Evolutionary conservation across 148 eudicot genomes (phyloP), one percentile per base, ranked within the genome.

Genomic region (Chenopodium berlandieri): DNA sequence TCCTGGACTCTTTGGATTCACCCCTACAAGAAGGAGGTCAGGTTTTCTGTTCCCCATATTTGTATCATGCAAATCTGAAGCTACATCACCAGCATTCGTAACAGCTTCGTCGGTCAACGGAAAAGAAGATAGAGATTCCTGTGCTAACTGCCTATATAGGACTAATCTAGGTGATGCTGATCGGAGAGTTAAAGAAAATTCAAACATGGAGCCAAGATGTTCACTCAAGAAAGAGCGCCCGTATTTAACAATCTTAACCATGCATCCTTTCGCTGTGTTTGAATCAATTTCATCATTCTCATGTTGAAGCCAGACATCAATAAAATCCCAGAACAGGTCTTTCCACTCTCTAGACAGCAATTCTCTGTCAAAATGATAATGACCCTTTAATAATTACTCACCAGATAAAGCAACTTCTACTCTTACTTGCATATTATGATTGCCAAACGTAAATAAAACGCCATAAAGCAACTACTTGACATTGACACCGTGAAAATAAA

Each of bases 161-260:
- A 91, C 98, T 91, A 96, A 73, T 86, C 90, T 89, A 83, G 99
- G 93, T 19, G 99, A 96, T 83, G 99, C 88, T 82, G 99, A 94
- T 78, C 99, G 91, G 76, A 96, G 93, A 78, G 90, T 88, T 65
- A 96, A 91, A 80, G 99, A 94, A 75, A 91, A 90, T 80, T 96
- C 99, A 82, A 94, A 96, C 63, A 96, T 81, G 31, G 99, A 88
- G 68, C 91, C 91, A 62, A 94, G 86, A 78, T 84, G 88, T 79
- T 90, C 93, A 78, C 90, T 89, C 60, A 96, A 79, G 54, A 94
- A 83, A 78, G 95, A 88, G 62, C 88, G 87, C 71, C 97, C 99
- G 89, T 77, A 81, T 37, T 90, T 82, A 74, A 88, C 76, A 81
- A 96, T 92, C 84, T 88, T 88, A 82, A 73, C 82, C 67, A 96